phyloP scores from a whole-genome alignment of 2,329 filamentous ascomycete species.

The Sporothrix euskadiensis region DNA sequence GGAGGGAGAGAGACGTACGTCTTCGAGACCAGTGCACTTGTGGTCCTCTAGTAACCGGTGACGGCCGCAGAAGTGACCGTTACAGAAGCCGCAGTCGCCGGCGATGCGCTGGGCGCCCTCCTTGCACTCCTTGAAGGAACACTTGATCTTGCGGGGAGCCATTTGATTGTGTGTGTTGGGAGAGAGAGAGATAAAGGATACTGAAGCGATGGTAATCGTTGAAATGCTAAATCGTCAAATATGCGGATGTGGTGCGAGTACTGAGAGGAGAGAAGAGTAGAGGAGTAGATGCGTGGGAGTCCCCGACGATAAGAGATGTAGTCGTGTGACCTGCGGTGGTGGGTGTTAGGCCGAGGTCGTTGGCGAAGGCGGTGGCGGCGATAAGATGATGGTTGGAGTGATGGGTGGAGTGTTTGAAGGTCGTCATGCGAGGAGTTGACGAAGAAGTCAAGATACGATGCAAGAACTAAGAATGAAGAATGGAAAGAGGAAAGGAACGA shows the following conservation, averaged over 20 bases:
- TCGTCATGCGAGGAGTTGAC: constrained; percentile 9
- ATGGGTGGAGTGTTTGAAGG: background rate
- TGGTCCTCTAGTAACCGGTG: constrained; percentile 93
- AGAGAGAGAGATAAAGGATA: background rate
- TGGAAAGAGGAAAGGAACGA: background rate
- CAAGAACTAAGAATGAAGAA: background rate
- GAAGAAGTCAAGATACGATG: background rate
- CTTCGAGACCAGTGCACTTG: constrained; percentile 87
- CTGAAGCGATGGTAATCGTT: background rate
- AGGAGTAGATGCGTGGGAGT: background rate
- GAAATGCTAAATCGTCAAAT: background rate
- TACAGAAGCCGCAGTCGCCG: constrained; percentile 93
- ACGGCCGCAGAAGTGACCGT: constrained; percentile 91
- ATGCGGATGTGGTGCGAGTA: background rate
- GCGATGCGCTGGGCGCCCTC: constrained; percentile 88
- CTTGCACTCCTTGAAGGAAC: constrained; percentile 86
- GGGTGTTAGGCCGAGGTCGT: constrained; percentile 12
- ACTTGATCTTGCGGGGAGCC: constrained; percentile 77
- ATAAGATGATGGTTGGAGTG: background rate
- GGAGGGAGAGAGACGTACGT: constrained; percentile 58
- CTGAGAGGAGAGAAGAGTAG: background rate
- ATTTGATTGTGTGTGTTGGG: constrained; percentile 43
- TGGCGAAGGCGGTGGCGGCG: background rate
- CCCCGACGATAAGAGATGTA: background rate
- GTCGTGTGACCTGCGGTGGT: background rate